Conservation (phyloP, 345 rosid genomes). For the Eucalyptus decipiens region DNA sequence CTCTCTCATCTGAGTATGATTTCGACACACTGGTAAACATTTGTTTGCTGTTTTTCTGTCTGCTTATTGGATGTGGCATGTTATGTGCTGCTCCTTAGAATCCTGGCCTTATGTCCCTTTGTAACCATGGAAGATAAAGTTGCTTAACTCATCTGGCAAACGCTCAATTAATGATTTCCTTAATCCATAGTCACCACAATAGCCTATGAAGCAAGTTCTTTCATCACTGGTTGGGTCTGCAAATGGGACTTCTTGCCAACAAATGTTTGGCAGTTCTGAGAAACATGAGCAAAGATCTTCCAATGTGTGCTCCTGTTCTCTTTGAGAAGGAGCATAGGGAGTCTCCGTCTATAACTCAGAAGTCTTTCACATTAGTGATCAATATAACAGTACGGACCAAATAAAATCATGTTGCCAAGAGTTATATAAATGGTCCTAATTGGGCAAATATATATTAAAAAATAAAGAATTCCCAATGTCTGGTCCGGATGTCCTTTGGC, state of each 20-base stretch:
- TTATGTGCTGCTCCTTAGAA: neutral
- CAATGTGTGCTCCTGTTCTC: neutral
- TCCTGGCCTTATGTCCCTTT: neutral
- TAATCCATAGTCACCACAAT: neutral
- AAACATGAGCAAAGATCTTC: neutral
- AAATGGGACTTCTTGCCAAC: neutral
- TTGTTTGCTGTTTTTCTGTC: neutral
- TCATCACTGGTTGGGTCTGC: neutral
- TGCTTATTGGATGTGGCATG: neutral
- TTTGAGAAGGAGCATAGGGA: neutral
- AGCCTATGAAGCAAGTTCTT: neutral
- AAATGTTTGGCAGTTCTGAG: neutral
- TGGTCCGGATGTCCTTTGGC: neutral
- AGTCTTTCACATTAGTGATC: neutral
- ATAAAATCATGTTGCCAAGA: neutral
- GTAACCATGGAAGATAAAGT: neutral
- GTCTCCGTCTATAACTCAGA: neutral
- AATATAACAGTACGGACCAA: neutral
- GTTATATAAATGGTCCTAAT: neutral
- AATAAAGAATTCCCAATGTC: neutral
- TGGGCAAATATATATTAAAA: neutral
- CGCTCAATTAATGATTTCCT: neutral
- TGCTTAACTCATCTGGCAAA: neutral
- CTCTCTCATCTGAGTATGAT: conserved; percentile 39
- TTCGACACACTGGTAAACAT: conserved; percentile 68